phyloP scores from a whole-genome alignment of 2,329 filamentous ascomycete genomes.

The Diplodia corticola region DNA sequence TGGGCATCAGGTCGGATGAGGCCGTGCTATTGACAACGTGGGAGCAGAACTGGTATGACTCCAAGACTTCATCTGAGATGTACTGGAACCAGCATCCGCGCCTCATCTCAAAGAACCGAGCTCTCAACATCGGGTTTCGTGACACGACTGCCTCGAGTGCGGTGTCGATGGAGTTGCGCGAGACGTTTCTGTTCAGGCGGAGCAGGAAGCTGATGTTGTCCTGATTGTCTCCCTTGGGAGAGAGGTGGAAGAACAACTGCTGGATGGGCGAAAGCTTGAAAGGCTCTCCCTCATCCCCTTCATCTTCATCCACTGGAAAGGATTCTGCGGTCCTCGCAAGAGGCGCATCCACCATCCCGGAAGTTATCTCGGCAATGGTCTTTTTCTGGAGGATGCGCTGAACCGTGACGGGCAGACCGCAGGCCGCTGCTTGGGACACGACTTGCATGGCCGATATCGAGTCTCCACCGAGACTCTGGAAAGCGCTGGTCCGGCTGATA shows the following conservation, averaged over 20 bases:
- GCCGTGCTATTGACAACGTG: neutral
- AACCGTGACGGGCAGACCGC: conserved; percentile 48
- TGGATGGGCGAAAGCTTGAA: conserved; percentile 39
- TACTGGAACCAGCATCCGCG: conserved; percentile 34
- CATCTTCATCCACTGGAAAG: conserved; percentile 23
- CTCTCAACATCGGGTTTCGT: conserved; percentile 38
- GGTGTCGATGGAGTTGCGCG: conserved; percentile 30
- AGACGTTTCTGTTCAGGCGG: conserved; percentile 31
- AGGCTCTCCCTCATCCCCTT: conserved; percentile 33
- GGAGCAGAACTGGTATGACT: conserved; percentile 32
- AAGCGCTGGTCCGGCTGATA: neutral
- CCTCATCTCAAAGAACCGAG: conserved; percentile 32
- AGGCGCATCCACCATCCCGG: conserved; percentile 26
- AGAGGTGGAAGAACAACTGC: conserved; percentile 35
- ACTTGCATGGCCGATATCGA: conserved; percentile 50
- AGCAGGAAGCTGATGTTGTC: conserved; percentile 41
- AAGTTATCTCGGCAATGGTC: conserved; percentile 43
- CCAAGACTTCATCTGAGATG: conserved; percentile 33
- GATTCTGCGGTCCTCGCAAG: neutral
- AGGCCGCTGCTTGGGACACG: conserved; percentile 49
- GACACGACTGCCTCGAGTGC: conserved; percentile 31
- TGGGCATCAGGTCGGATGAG: neutral
- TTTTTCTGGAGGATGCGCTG: conserved; percentile 52
- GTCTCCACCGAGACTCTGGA: conserved; percentile 1
- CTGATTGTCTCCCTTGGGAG: conserved; percentile 35